Evolutionary conservation across 352 stramenopile species (phyloP).

Genomic region (Bremia lactucae): DNA sequence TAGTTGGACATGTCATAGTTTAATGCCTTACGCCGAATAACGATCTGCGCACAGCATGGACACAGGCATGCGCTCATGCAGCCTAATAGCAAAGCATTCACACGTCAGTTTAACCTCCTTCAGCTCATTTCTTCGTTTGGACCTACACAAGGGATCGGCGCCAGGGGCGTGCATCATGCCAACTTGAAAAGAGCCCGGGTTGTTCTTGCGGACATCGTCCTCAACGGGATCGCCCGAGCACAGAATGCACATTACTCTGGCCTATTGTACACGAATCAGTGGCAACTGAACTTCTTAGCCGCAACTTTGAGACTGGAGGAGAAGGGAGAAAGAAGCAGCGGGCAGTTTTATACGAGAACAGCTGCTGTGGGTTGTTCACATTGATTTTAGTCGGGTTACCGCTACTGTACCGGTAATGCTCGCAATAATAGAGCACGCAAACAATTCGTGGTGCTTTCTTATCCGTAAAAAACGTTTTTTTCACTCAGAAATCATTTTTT

Average conservation of each 20-base stretch:
- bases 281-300: background rate
- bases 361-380: too few species aligned
- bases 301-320: conserved; percentile 6
- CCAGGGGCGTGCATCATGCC: conserved; percentile 80
- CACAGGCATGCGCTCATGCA: conserved; percentile 71
- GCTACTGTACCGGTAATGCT: too few species aligned
- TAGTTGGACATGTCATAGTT: conserved; percentile 90
- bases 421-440: too few species aligned
- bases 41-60: conserved; percentile 82
- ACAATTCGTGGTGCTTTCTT: too few species aligned
- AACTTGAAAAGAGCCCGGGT: conserved; percentile 73
- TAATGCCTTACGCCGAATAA: conserved; percentile 86
- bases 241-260: conserved; percentile 40
- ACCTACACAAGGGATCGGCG: conserved; percentile 77
- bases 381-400: too few species aligned
- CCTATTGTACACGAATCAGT: background rate
- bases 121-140: background rate
- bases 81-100: conserved; percentile 17
- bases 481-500: too few species aligned
- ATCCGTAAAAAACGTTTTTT: too few species aligned
- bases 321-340: background rate
- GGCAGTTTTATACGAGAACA: too few species aligned
- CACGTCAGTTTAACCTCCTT: conserved; percentile 2
- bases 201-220: conserved; percentile 52
- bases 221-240: conserved; percentile 63